Evolutionary conservation across 495 filamentous ascomycete genomes (phyloP), one percentile per base, ranked within the genome.

Genomic region (Jackrogersella minutella): DNA sequence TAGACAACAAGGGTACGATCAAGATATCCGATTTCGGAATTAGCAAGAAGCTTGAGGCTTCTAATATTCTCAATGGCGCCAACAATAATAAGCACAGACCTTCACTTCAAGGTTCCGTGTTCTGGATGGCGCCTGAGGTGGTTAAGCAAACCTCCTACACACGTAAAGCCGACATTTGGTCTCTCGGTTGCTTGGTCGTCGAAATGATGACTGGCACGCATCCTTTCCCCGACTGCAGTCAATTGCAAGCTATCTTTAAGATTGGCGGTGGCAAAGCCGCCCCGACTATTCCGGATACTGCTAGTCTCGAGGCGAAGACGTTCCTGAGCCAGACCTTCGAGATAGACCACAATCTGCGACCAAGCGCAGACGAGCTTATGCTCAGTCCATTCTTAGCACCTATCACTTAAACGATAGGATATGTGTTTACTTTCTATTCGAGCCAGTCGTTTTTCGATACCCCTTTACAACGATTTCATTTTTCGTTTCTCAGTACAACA

Each of bases 11-110:
- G 76, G 95, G 95, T 39, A 93, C 92, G 40, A 96, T 99, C 82
- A 99, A 99, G 78, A 99, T 99, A 55, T 97, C 94, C 16, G 95
- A 99, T 82, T 99, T 99, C 70, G 95, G 95, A 77, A 98, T 99
- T 75, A 96, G 91, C 60, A 99, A 99, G 83, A 96, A 93, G 64
- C 91, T 97, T 24, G 92, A 97, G 76, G 91, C 92, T 10, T 89
- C 90, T 52, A 85, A 81, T 22, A 78, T 86, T 16, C 81, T 87
- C 28, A 77, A 57, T 60, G 77, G 76, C 21, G 76, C 79, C 14
- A 74, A 70, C 39, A 82, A 90, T 62, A 89, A 91, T 78, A 86
- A 89, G 64, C 87, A 96, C 74, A 89, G 95, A 10, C 93, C 96
- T 2, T 97, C 94, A 1, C 82, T 99, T 10, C 95, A 99, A 71